A percentile compares a stretch with the other conserved stretches of the same genome.
Conservation (phyloP, 768 basidiomycete species). For the Candolleomyces aberdarensis region DNA sequence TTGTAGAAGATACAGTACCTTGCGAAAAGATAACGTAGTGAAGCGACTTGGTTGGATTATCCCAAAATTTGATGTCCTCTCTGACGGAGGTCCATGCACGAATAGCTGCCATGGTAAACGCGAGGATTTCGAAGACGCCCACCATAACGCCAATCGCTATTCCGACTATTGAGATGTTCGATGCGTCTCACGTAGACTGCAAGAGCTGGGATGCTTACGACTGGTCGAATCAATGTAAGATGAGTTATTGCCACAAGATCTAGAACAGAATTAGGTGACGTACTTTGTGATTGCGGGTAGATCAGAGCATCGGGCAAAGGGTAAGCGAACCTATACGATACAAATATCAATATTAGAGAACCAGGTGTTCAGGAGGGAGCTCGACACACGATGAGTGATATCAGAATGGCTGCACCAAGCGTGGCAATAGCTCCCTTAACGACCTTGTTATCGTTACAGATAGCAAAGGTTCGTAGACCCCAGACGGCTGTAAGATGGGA, state of each 20-base stretch:
- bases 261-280: too few relatives aligned
- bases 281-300: not conserved
- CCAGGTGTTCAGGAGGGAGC: too few relatives aligned
- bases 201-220: not conserved
- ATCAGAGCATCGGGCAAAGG: not conserved
- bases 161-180: not conserved
- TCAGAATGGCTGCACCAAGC: too few relatives aligned
- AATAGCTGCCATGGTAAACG: slow-evolving; percentile 2
- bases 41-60: not conserved
- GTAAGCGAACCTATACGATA: not conserved
- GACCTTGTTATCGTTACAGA: not conserved
- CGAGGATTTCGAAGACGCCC: not conserved
- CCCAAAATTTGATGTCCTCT: slow-evolving; percentile 3
- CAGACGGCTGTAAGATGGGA: not conserved
- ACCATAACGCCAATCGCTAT: not conserved
- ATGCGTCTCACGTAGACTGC: not conserved
- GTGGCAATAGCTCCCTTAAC: not conserved
- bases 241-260: too few relatives aligned
- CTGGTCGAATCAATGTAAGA: not conserved
- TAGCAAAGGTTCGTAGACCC: slow-evolving; percentile 5
- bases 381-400: too few relatives aligned
- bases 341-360: too few relatives aligned
- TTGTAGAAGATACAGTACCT: not conserved
- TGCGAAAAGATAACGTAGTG: slow-evolving; percentile 10
- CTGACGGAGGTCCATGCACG: slow-evolving; percentile 4